phyloP scores from a whole-genome alignment of 208 protist species.

The Trypanosoma scelopori region DNA sequence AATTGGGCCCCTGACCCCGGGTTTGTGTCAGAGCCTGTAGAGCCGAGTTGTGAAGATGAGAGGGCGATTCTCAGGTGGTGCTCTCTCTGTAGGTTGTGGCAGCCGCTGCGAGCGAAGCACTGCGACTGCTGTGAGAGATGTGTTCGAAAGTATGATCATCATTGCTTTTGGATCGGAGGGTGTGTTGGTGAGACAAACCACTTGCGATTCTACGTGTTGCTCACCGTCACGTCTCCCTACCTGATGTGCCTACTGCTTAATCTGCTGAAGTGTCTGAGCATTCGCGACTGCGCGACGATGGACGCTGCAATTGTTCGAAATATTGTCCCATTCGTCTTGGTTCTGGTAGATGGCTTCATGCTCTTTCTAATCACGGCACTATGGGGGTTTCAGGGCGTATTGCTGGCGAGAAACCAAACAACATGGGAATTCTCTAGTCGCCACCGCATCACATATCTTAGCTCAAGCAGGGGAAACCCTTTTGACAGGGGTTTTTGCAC shows the following conservation, averaged over 20 bases:
- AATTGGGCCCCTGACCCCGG: conserved; percentile 30
- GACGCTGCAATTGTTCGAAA: conserved; percentile 15
- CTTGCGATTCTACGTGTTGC: conserved; percentile 29
- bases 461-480: conserved; percentile 14
- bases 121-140: conserved; percentile 67
- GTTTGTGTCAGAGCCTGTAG: conserved; percentile 17
- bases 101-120: conserved; percentile 82
- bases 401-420: conserved; percentile 26
- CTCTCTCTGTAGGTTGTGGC: conserved; percentile 26
- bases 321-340: conserved; percentile 16
- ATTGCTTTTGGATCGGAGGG: conserved; percentile 87
- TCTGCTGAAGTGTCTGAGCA: conserved; percentile 20
- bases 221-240: conserved; percentile 14
- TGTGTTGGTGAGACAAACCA: conserved; percentile 87
- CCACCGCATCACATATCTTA: conserved; percentile 31
- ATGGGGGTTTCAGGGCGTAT: conserved; percentile 11
- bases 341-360: conserved; percentile 7
- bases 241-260: conserved; percentile 5
- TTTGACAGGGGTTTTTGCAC: conserved; percentile 25
- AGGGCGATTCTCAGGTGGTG: conserved; percentile 20
- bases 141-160: conserved; percentile 88
- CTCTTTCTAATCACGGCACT: conserved; percentile 9
- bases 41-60: conserved; percentile 8
- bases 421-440: conserved; percentile 31
- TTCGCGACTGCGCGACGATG: conserved; percentile 1